Evolutionary conservation across 768 basidiomycete species (phyloP).

Genomic region (Trametes cinnabarina): DNA sequence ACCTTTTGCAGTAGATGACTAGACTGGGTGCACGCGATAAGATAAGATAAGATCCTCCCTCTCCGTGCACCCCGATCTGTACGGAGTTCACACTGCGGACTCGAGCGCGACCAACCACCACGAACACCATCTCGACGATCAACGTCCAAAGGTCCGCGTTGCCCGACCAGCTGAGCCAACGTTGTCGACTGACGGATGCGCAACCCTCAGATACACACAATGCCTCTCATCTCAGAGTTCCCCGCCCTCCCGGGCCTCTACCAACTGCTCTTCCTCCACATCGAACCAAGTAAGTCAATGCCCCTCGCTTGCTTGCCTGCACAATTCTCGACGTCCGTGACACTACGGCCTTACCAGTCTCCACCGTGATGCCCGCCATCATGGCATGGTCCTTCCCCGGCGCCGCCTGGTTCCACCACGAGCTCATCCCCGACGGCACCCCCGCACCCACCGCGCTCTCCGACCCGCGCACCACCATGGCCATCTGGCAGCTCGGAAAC

Average conservation of each 20-base stretch:
- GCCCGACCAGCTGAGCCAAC: too few relatives aligned
- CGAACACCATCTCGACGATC: too few relatives aligned
- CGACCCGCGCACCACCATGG: conserved; percentile 56
- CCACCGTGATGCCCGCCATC: conserved; percentile 49
- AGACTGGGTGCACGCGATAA: not conserved
- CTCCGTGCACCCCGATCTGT: not conserved
- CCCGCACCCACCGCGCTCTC: conserved; percentile 32
- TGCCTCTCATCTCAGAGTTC: conserved; percentile 38
- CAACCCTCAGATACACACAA: too few relatives aligned
- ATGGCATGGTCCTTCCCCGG: conserved; percentile 59
- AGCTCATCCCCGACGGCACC: conserved; percentile 53
- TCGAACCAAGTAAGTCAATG: conserved; percentile 54
- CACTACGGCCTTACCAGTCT: conserved; percentile 32
- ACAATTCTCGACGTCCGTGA: not conserved
- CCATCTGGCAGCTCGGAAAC: conserved; percentile 66
- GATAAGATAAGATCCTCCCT: not conserved
- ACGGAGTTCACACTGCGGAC: not conserved
- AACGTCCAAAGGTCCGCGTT: too few relatives aligned
- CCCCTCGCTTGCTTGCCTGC: not conserved
- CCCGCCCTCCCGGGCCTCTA: conserved; percentile 64
- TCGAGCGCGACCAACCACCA: not conserved
- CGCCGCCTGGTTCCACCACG: conserved; percentile 62
- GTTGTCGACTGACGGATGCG: too few relatives aligned
- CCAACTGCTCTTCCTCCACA: conserved; percentile 57
- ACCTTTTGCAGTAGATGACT: not conserved